A percentile compares a stretch with the other conserved stretches of the same genome.
phyloP scores from a whole-genome alignment of 2,329 filamentous ascomycete genomes.

The Penicillium sp. region DNA sequence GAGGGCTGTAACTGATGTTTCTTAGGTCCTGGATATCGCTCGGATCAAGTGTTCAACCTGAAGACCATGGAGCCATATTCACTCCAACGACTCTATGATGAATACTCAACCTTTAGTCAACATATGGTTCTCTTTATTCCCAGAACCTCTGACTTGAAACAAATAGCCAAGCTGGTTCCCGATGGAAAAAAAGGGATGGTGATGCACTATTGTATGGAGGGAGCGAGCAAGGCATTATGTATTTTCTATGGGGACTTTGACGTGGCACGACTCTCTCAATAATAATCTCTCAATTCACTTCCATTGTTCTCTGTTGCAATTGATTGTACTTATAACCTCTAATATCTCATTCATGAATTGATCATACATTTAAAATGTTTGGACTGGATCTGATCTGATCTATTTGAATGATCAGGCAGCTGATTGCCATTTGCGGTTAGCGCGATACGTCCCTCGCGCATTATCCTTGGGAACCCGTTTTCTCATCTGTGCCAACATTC shows the following conservation, averaged over 20 bases:
- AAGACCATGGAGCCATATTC: constrained; percentile 86
- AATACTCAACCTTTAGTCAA: constrained; percentile 56
- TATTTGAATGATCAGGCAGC: constrained; percentile 3
- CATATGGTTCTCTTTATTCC: constrained; percentile 78
- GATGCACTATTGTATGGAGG: constrained; percentile 88
- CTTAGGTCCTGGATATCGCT: constrained; percentile 63
- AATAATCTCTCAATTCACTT: not conserved
- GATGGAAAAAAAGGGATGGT: constrained; percentile 65
- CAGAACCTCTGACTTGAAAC: constrained; percentile 77
- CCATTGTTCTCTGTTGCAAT: not conserved
- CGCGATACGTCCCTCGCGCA: constrained; percentile 10
- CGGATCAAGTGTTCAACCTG: constrained; percentile 75
- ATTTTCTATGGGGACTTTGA: constrained; percentile 59
- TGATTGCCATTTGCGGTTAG: constrained; percentile 32
- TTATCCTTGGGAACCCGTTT: constrained; percentile 8
- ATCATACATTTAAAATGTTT: too few species aligned
- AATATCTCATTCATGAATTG: not conserved
- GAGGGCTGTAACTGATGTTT: constrained; percentile 1
- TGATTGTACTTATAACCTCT: not conserved
- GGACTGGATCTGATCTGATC: not conserved
- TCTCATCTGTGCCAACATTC: not conserved
- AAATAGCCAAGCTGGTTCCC: constrained; percentile 63
- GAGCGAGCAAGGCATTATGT: constrained; percentile 76
- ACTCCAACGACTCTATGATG: constrained; percentile 61
- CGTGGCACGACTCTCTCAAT: constrained; percentile 26